These are phyloP conservation scores for Geotrichum restrictum DNA, from an alignment of 1,139 yeast genomes.

Conservation along the genomic window DNA sequence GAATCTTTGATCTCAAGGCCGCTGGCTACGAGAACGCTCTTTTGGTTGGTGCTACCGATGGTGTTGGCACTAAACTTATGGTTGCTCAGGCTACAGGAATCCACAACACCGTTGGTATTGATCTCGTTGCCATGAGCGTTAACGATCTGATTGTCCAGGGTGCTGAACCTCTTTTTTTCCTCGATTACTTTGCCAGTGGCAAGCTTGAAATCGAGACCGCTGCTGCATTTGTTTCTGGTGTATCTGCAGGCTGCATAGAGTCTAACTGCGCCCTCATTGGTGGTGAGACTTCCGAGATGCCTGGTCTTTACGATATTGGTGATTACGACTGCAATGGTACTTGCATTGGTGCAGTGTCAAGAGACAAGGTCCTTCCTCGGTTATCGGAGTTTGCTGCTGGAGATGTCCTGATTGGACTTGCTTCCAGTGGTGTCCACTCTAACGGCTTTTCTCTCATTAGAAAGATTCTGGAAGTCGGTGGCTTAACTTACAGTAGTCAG, in stretches of 20 bases:
- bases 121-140: constrained; percentile 97
- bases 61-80: constrained; percentile 96
- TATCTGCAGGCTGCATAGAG: constrained; percentile 90
- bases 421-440: constrained; percentile 91
- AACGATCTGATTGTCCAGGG: constrained; percentile 98
- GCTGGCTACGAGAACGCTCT: constrained; percentile 82
- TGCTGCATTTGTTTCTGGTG: constrained; percentile 87
- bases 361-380: constrained; percentile 69
- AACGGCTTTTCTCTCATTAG: constrained; percentile 97
- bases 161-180: constrained; percentile 92
- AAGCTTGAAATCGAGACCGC: constrained; percentile 81
- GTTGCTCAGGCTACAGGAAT: constrained; percentile 86
- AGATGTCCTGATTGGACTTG: constrained; percentile 78
- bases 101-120: constrained; percentile 96
- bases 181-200: constrained; percentile 96
- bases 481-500: constrained; percentile 59
- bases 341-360: constrained; percentile 96
- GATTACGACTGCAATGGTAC: constrained; percentile 99
- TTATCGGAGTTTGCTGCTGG: constrained; percentile 65
- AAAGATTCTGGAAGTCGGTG: constrained; percentile 77
- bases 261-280: constrained; percentile 98
- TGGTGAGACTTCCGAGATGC: constrained; percentile 99
- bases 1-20: constrained; percentile 80
- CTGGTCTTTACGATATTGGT: constrained; percentile 92
- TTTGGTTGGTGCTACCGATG: constrained; percentile 96